Percentiles rank a stretch among this genome's conserved stretches.
These are phyloP conservation scores for Yamadazyma phyllophila DNA, from an alignment of 805 yeast genomes.

Conservation along the genomic window DNA sequence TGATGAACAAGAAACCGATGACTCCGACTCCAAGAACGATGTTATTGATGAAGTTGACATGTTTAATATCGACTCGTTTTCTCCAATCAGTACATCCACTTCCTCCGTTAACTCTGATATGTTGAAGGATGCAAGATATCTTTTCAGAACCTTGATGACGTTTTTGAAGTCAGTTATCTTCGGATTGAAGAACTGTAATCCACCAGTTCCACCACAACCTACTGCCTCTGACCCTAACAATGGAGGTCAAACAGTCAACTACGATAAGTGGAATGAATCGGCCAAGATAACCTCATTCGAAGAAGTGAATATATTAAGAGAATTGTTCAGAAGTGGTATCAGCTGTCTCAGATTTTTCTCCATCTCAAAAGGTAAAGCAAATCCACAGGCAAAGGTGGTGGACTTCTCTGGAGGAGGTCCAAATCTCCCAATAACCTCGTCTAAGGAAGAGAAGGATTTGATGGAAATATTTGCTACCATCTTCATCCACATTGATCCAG, in stretches of 20 bases:
- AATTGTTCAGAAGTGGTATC: conserved; percentile 80
- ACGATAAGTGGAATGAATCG: conserved; percentile 73
- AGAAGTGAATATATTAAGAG: conserved; percentile 74
- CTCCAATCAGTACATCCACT: conserved; percentile 57
- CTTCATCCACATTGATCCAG: conserved; percentile 90
- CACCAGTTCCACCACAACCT: conserved; percentile 56
- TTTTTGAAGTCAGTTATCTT: conserved; percentile 86
- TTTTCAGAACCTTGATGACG: conserved; percentile 85
- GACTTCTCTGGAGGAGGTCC: conserved; percentile 75
- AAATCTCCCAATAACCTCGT: conserved; percentile 77
- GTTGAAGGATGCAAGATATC: conserved; percentile 80
- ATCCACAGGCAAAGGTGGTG: conserved; percentile 33
- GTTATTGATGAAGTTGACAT: conserved; percentile 18
- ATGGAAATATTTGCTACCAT: conserved; percentile 95
- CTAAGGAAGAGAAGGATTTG: conserved; percentile 90
- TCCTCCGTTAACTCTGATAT: conserved; percentile 56
- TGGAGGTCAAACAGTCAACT: conserved; percentile 37
- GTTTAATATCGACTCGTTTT: conserved; percentile 35
- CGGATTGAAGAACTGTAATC: conserved; percentile 86
- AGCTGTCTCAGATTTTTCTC: conserved; percentile 75
- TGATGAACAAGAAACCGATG: conserved; percentile 10
- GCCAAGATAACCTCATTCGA: conserved; percentile 83
- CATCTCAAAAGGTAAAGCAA: conserved; percentile 49
- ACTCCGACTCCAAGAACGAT: conserved; percentile 5
- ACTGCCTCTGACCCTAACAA: conserved; percentile 44